Evolutionary conservation across 164 flowering plant genomes (phyloP).

Genomic region (Magnolia kwangsiensis): DNA sequence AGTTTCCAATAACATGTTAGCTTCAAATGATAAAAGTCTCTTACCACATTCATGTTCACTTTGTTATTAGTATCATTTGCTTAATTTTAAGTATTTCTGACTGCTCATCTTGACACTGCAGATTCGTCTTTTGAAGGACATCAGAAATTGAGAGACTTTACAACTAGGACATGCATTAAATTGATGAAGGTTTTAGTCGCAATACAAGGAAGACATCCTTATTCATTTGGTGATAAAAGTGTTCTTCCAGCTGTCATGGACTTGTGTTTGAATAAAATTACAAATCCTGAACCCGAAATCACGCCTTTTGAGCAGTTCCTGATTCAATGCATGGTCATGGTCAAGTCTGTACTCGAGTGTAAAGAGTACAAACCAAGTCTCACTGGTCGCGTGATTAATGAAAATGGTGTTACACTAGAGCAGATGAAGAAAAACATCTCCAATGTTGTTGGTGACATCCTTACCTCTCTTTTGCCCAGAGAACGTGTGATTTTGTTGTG

Average conservation of each 20-base stretch:
- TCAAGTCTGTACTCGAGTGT: constrained; percentile 77
- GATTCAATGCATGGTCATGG: constrained; percentile 92
- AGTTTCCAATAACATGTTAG: not conserved
- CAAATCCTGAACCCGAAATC: constrained; percentile 58
- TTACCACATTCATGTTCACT: not conserved
- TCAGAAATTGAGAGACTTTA: constrained; percentile 64
- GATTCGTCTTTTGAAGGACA: constrained; percentile 64
- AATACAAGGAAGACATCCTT: constrained; percentile 82
- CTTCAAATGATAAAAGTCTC: not conserved
- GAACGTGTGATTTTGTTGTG: constrained; percentile 82
- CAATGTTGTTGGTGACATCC: constrained; percentile 47
- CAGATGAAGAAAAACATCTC: constrained; percentile 71
- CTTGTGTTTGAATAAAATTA: constrained; percentile 75
- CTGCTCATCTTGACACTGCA: constrained; percentile 27
- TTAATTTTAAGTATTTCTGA: not conserved
- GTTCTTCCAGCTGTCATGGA: constrained; percentile 73
- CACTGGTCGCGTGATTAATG: constrained; percentile 83
- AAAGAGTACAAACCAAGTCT: constrained; percentile 79
- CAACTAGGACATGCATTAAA: constrained; percentile 66
- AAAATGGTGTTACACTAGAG: constrained; percentile 56
- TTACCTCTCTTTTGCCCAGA: constrained; percentile 67
- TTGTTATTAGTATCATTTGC: not conserved
- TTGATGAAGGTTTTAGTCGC: constrained; percentile 78
- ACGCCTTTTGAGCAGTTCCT: constrained; percentile 65
- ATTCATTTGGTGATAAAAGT: constrained; percentile 78